Conservation (phyloP, 179 eudicot genomes). For the Pouteria campechiana region DNA sequence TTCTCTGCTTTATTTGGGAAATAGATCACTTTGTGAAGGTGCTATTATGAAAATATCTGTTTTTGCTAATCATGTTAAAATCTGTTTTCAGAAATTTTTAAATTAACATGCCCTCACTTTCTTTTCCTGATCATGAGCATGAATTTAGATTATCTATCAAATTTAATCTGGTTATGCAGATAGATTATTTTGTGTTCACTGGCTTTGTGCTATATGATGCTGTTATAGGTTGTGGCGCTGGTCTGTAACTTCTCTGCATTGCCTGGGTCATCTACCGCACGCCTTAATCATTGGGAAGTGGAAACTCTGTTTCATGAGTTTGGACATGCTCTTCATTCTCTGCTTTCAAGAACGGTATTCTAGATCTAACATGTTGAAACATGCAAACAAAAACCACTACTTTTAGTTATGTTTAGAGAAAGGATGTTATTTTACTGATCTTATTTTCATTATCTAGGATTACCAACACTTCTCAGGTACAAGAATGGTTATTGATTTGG, state of each 20-base stretch:
- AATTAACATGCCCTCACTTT: not conserved
- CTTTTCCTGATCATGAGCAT: conserved; percentile 1
- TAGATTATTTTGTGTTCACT: too few species aligned
- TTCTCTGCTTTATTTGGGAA: too few species aligned
- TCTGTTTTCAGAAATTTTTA: conserved; percentile 1
- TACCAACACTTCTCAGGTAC: conserved; percentile 97
- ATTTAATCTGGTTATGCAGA: too few species aligned
- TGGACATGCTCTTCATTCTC: conserved; percentile 97
- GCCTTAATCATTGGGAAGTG: conserved; percentile 83
- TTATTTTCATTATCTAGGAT: conserved; percentile 43
- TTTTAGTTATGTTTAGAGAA: too few species aligned
- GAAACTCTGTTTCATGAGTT: conserved; percentile 97
- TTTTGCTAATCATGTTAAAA: too few species aligned
- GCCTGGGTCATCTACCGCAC: conserved; percentile 26
- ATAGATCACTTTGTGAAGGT: too few species aligned
- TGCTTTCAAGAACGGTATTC: conserved; percentile 86
- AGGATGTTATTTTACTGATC: not conserved
- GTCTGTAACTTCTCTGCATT: conserved; percentile 77
- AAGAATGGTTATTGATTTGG: conserved; percentile 84
- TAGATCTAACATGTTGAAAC: too few species aligned
- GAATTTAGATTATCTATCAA: too few species aligned
- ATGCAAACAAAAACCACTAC: too few species aligned
- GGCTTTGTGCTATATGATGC: too few species aligned
- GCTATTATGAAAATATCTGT: too few species aligned
- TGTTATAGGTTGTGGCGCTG: conserved; percentile 77